Conservation (phyloP, 78 protist genomes). For the Dictyostelium firmibasis region DNA sequence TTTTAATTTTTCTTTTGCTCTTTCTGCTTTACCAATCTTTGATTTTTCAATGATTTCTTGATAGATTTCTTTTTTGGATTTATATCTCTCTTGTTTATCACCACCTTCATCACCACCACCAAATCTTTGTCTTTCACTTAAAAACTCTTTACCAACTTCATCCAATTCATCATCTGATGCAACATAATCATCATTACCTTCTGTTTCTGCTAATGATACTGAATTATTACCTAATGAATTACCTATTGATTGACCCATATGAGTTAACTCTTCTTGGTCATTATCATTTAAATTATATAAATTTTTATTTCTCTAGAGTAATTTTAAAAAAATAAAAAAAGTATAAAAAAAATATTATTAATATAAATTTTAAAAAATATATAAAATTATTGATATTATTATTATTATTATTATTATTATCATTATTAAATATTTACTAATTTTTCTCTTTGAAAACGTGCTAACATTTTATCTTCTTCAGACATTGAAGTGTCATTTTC, state of each 20-base stretch:
- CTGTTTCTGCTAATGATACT: slow-evolving; percentile 13
- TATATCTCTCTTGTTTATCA: not conserved
- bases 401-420: not conserved
- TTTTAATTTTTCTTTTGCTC: slow-evolving; percentile 32
- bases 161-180: slow-evolving; percentile 28
- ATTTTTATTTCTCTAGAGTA: slow-evolving; percentile 40
- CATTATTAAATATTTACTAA: not conserved
- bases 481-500: slow-evolving; percentile 61
- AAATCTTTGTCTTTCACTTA: slow-evolving; percentile 13
- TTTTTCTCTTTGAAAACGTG: slow-evolving; percentile 74
- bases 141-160: slow-evolving; percentile 14
- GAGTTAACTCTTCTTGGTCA: slow-evolving; percentile 35
- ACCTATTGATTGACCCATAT: slow-evolving; percentile 54
- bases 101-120: slow-evolving; percentile 37
- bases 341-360: not conserved
- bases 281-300: slow-evolving; percentile 68
- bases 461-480: slow-evolving; percentile 74
- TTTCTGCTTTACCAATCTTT: slow-evolving; percentile 56
- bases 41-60: slow-evolving; percentile 78
- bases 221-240: slow-evolving; percentile 28
- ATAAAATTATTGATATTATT: not conserved
- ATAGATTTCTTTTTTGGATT: slow-evolving; percentile 67
- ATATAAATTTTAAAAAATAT: not conserved
- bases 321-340: not conserved
- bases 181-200: slow-evolving; percentile 17